A percentile compares a stretch with the other conserved stretches of the same genome.
These are phyloP conservation scores for Oryza longistaminata DNA, from an alignment of 176 grass and related monocot genomes.

Conservation along the genomic window DNA sequence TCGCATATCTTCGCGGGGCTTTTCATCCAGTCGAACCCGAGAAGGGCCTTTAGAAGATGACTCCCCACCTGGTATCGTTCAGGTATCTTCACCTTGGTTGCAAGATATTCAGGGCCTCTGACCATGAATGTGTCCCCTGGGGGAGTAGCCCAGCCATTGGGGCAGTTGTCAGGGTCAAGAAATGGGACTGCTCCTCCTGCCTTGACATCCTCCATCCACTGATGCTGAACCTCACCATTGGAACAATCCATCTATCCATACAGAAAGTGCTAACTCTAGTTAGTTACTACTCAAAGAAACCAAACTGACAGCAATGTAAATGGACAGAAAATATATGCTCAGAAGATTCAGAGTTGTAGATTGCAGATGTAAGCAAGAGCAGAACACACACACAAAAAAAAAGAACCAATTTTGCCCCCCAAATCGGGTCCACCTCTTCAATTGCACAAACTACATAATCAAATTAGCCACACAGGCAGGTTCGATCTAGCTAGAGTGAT, in stretches of 20 bases:
- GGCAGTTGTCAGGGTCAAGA: slow-evolving; percentile 53
- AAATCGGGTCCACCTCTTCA: neutral
- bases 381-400: neutral
- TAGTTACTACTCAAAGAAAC: neutral
- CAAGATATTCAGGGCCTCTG: slow-evolving; percentile 85
- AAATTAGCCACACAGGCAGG: neutral
- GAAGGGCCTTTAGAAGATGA: slow-evolving; percentile 87
- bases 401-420: neutral
- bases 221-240: slow-evolving; percentile 49
- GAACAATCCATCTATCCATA: slow-evolving; percentile 61
- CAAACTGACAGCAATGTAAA: neutral
- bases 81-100: slow-evolving; percentile 79
- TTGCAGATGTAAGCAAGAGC: slow-evolving; percentile 1
- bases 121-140: slow-evolving; percentile 68
- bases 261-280: neutral
- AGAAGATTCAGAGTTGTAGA: neutral
- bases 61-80: slow-evolving; percentile 54
- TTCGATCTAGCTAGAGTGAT: neutral
- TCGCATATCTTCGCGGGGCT: slow-evolving; percentile 61
- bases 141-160: slow-evolving; percentile 76
- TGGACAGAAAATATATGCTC: neutral
- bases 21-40: slow-evolving; percentile 92
- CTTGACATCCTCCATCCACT: slow-evolving; percentile 75
- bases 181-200: slow-evolving; percentile 68
- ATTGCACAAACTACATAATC: neutral